These are phyloP conservation scores for Calocybe gambosa DNA, from an alignment of 1,284 basidiomycete species.

Conservation along the genomic window DNA sequence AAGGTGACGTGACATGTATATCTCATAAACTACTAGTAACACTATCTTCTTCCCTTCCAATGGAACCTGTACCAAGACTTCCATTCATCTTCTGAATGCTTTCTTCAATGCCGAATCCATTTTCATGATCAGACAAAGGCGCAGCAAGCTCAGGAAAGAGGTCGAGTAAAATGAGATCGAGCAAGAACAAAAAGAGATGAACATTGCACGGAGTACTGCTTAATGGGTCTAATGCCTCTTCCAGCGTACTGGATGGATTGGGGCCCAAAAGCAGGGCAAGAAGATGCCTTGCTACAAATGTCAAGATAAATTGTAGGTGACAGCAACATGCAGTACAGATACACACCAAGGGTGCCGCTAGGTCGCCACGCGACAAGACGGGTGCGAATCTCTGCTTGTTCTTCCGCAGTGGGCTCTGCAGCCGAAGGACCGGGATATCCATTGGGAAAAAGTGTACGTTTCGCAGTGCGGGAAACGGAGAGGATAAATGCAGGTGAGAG, in stretches of 20 bases:
- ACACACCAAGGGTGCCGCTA: constrained; percentile 41
- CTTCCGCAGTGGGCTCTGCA: constrained; percentile 62
- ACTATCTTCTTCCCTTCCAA: constrained; percentile 4
- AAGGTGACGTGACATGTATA: too few species aligned
- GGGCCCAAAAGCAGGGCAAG: constrained; percentile 29
- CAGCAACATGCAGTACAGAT: constrained; percentile 2
- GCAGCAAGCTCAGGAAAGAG: constrained; percentile 18
- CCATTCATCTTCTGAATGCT: background rate
- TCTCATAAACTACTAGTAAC: constrained; percentile 4
- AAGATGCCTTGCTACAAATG: constrained; percentile 24
- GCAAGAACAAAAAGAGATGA: constrained; percentile 16
- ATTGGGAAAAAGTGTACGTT: constrained; percentile 69
- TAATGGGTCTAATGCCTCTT: constrained; percentile 18
- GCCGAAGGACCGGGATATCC: constrained; percentile 70
- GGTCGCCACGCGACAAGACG: constrained; percentile 42
- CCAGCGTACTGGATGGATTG: constrained; percentile 16
- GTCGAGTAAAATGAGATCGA: constrained; percentile 16
- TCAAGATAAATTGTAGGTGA: background rate
- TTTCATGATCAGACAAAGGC: background rate
- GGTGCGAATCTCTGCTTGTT: constrained; percentile 56
- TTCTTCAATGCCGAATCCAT: background rate
- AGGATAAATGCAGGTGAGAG: constrained; percentile 49
- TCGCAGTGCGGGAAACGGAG: constrained; percentile 42
- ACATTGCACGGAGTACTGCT: constrained; percentile 18
- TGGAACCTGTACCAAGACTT: background rate